Evolutionary conservation across 225 moss, liverwort and hornwort species (phyloP).

Genomic region (Antitrichia curtipendula): DNA sequence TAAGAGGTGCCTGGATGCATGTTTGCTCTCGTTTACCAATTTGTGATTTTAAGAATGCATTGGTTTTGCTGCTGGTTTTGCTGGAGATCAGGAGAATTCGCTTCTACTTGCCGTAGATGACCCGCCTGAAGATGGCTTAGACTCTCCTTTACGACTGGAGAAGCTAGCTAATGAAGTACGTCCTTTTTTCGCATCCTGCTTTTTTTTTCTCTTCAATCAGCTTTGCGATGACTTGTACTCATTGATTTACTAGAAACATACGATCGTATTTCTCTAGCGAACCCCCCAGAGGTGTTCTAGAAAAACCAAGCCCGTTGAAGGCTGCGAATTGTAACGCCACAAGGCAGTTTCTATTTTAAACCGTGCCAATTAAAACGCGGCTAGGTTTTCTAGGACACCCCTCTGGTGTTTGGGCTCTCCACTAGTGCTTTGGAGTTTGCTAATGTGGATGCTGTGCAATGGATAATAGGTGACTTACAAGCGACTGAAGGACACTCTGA

Average conservation of each 20-base stretch:
- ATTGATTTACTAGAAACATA: not conserved
- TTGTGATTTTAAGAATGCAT: not conserved
- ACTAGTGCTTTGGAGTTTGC: not conserved
- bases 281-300: not conserved
- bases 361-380: not conserved
- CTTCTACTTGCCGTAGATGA: conserved; percentile 79
- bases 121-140: conserved; percentile 80
- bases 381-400: not conserved
- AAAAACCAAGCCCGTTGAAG: not conserved
- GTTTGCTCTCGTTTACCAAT: not conserved
- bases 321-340: not conserved
- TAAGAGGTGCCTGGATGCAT: not conserved
- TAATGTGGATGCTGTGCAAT: not conserved
- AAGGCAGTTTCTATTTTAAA: not conserved
- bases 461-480: conserved; percentile 41
- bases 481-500: conserved; percentile 69
- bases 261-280: not conserved
- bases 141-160: conserved; percentile 81
- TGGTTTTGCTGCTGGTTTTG: not conserved
- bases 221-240: not conserved
- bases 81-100: conserved; percentile 46
- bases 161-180: conserved; percentile 83
- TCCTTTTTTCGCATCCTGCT: not conserved
- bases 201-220: not conserved
- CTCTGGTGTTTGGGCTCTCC: not conserved